Base-by-base conservation (phyloP, 2,329 filamentous ascomycete genomes). In the Aureobasidium sp. region DNA sequence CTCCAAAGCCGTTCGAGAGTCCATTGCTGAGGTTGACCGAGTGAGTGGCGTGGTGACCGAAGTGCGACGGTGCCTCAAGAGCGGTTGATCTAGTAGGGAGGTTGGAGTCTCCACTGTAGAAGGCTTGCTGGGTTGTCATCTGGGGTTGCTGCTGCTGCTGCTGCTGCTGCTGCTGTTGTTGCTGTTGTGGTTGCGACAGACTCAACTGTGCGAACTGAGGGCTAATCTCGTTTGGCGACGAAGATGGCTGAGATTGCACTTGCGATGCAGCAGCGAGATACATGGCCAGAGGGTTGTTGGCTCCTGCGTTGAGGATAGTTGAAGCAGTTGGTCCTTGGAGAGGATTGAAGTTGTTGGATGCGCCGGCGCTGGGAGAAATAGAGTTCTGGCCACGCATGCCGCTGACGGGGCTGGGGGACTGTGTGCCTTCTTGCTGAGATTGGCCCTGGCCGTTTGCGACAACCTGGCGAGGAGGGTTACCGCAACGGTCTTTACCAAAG, bases 401-500 rank as follows among this genome's bases (percentile, higher is more conserved):
- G 58, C 80, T 83, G 59, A 80, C 69, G 5, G 75, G 75, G 3
- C 78, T 78, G 6, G 77, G 77, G 8, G 79, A 81, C 56, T 76
- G 73, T 27, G 77, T 68, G 30, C 75, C 77, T 54, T 81, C 79
- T 76, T 80, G 48, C 85, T 84, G 56, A 55, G 85, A 84, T 64
- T 85, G 79, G 50, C 78, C 75, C 60, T 85, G 74, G 60, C 77
- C 75, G 48, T 74, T 69, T 59, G 77, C 60, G 57, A 66, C 80
- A 60, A 88, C 79, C 73, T 97, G 93, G 56, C 93, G 85, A 39
- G 93, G 93, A 49, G 93, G 86, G 73, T 98, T 98, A 61, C 93
- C 93, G 64, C 93, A 98, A 54, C 93, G 84, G 68, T 98, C 93
- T 75, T 98, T 98, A 71, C 93, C 93, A 68, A 98, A 98, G 76